Evolutionary conservation across 2,329 filamentous ascomycete species (phyloP).

Genomic region (Hypoxylon sp.): DNA sequence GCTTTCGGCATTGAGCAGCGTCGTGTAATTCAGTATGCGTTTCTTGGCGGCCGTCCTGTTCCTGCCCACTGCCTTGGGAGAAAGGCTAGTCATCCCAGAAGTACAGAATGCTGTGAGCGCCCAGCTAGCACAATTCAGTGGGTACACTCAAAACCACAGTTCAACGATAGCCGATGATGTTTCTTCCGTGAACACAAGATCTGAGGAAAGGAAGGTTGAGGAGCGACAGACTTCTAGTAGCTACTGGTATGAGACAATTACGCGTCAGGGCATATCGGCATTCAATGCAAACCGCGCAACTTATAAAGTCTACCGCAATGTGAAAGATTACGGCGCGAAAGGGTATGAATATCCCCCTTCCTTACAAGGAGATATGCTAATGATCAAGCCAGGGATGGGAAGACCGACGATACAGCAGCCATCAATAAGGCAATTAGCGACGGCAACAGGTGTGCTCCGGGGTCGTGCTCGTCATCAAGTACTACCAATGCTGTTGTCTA

Average conservation of each 20-base stretch:
- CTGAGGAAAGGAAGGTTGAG: constrained; percentile 28
- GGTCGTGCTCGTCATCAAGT: constrained; percentile 48
- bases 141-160: constrained; percentile 37
- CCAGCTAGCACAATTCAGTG: constrained; percentile 44
- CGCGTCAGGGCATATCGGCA: constrained; percentile 55
- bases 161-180: constrained; percentile 10
- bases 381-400: constrained; percentile 44
- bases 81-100: constrained; percentile 46
- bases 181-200: constrained; percentile 3
- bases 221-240: constrained; percentile 38
- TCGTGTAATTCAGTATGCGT: constrained; percentile 42
- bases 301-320: constrained; percentile 58
- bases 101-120: constrained; percentile 44
- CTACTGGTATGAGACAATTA: constrained; percentile 55
- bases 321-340: constrained; percentile 57
- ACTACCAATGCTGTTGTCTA: constrained; percentile 54
- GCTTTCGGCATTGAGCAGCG: constrained; percentile 10
- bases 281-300: constrained; percentile 52
- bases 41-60: constrained; percentile 35
- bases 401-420: constrained; percentile 56
- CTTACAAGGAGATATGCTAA: constrained; percentile 12
- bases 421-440: constrained; percentile 56
- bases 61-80: constrained; percentile 41
- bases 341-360: constrained; percentile 39
- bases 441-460: constrained; percentile 50